Evolutionary conservation across 2,329 filamentous ascomycete genomes (phyloP).

Genomic region (Xylaria sp.): DNA sequence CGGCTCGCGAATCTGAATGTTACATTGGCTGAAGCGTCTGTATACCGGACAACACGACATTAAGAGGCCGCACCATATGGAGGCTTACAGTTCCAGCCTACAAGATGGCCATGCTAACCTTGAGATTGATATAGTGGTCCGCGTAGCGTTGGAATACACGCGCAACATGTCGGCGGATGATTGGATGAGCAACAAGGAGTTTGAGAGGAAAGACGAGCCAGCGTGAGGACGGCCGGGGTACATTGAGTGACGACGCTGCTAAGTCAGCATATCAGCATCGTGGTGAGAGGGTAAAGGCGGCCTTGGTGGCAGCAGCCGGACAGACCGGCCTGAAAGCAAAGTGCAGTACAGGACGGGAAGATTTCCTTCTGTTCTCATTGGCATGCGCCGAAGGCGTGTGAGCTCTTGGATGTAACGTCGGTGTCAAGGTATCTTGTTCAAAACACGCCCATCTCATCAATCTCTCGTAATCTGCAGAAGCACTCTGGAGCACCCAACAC

Average conservation of each 20-base stretch:
- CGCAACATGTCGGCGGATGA: constrained; percentile 44
- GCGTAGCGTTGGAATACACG: constrained; percentile 43
- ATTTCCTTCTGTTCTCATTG: constrained; percentile 24
- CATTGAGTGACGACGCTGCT: constrained; percentile 1
- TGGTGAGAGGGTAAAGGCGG: constrained; percentile 17
- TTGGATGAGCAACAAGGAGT: constrained; percentile 40
- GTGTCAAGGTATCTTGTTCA: constrained; percentile 26
- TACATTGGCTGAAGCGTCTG: constrained; percentile 7
- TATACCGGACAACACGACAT: constrained; percentile 20
- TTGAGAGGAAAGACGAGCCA: constrained; percentile 29
- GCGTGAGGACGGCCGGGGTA: constrained; percentile 18
- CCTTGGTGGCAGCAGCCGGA: constrained; percentile 12
- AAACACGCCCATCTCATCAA: constrained; percentile 22
- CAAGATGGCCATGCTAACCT: constrained; percentile 31
- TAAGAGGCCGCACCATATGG: not conserved
- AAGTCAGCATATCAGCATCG: constrained; percentile 15
- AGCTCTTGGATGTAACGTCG: constrained; percentile 33
- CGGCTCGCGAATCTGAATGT: not conserved
- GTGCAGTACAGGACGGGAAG: constrained; percentile 9
- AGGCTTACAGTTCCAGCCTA: constrained; percentile 3
- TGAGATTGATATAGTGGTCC: constrained; percentile 42
- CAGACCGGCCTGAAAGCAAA: constrained; percentile 31
- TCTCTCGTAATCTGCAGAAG: constrained; percentile 24
- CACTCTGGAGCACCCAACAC: not conserved
- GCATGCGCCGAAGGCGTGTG: constrained; percentile 20